phyloP scores from a whole-genome alignment of 768 basidiomycete genomes.

The Epithele typhae region DNA sequence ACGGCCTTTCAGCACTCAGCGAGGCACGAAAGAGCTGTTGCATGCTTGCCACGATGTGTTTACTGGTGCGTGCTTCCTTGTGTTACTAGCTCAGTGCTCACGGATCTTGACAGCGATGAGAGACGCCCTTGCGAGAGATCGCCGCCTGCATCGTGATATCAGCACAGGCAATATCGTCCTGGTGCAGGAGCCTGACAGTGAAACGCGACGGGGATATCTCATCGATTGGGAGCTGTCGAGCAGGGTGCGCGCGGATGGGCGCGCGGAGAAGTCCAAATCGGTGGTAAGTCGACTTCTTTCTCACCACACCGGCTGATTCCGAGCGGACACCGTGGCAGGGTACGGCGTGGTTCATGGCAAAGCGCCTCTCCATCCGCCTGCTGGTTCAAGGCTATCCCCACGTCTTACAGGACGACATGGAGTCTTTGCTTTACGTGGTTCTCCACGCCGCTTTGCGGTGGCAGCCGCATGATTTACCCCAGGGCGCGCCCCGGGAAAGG shows the following conservation, averaged over 20 bases:
- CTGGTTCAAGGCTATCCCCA: not conserved
- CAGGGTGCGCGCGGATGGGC: too few relatives aligned
- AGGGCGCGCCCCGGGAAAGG: too few relatives aligned
- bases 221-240: constrained; percentile 8
- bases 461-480: not conserved
- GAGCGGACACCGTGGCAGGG: not conserved
- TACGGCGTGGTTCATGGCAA: constrained; percentile 4
- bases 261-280: too few relatives aligned
- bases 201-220: not conserved
- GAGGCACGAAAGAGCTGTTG: constrained; percentile 3
- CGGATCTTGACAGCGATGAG: not conserved
- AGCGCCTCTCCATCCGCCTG: not conserved
- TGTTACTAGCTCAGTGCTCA: not conserved
- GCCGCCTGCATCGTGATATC: constrained; percentile 2
- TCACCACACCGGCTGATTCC: too few relatives aligned
- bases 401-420: constrained; percentile 8
- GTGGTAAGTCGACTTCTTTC: too few relatives aligned
- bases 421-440: constrained; percentile 9
- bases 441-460: not conserved
- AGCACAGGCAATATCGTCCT: constrained; percentile 5
- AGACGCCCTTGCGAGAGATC: not conserved
- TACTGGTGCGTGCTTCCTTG: not conserved
- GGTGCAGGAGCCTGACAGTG: not conserved
- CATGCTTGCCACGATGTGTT: not conserved
- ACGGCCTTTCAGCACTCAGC: not conserved